Evolutionary conservation across 2,329 filamentous ascomycete species (phyloP).

Genomic region (Fragosphaeria purpurea): DNA sequence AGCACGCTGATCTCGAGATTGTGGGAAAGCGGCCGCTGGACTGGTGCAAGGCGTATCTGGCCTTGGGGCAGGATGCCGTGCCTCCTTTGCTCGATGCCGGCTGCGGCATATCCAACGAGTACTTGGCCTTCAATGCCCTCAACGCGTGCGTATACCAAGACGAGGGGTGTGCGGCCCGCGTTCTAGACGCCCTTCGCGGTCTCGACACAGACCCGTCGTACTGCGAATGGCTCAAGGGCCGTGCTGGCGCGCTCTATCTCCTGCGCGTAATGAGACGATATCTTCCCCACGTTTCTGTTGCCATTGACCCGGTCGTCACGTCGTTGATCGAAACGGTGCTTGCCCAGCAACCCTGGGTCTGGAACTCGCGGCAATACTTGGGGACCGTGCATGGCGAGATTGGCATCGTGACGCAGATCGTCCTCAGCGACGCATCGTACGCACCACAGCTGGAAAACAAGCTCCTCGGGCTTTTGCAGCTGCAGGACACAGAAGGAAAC

Average conservation of each 20-base stretch:
- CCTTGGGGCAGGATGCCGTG: conserved; percentile 24
- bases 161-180: conserved; percentile 29
- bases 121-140: conserved; percentile 36
- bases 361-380: conserved; percentile 52
- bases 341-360: conserved; percentile 47
- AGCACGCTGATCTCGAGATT: conserved; percentile 33
- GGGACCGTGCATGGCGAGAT: conserved; percentile 60
- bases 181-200: conserved; percentile 27
- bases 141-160: conserved; percentile 29
- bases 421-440: conserved; percentile 45
- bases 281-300: not conserved
- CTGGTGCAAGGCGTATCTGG: conserved; percentile 40
- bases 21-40: conserved; percentile 29
- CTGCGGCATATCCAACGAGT: conserved; percentile 42
- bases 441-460: conserved; percentile 43
- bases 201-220: conserved; percentile 30
- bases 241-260: conserved; percentile 58
- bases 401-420: conserved; percentile 60
- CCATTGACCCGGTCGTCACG: conserved; percentile 26
- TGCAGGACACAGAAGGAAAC: conserved; percentile 15
- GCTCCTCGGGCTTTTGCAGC: conserved; percentile 40
- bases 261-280: conserved; percentile 49
- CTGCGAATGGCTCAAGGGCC: conserved; percentile 53
- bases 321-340: conserved; percentile 52
- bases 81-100: conserved; percentile 24